phyloP scores from a whole-genome alignment of 352 stramenopile species.

The Phytophthora pistaciae region DNA sequence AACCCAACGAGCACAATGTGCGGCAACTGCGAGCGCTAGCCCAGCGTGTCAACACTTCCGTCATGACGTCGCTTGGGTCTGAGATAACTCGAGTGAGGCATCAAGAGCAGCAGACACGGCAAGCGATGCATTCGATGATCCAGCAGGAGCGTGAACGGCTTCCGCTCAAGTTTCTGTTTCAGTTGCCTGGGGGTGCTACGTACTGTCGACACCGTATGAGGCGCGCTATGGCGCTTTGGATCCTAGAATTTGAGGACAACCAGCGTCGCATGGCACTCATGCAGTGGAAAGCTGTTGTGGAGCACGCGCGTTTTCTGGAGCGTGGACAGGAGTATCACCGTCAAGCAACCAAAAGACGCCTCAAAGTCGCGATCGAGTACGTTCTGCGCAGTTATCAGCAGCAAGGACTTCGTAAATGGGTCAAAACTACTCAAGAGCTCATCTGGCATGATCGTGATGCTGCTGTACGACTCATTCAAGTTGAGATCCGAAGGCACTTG shows the following conservation, averaged over 20 bases:
- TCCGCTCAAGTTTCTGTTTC: constrained; percentile 85
- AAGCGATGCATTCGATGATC: constrained; percentile 62
- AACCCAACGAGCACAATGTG: constrained; percentile 57
- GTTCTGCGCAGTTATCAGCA: constrained; percentile 72
- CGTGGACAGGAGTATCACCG: constrained; percentile 74
- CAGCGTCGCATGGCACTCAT: constrained; percentile 73
- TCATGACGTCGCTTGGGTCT: constrained; percentile 54
- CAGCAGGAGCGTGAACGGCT: constrained; percentile 65
- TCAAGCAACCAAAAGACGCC: constrained; percentile 58
- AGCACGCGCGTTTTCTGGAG: constrained; percentile 60
- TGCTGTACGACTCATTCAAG: constrained; percentile 63
- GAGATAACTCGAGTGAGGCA: constrained; percentile 50
- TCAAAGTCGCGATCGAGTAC: constrained; percentile 74
- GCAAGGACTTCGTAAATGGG: constrained; percentile 69
- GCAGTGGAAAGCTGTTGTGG: constrained; percentile 87
- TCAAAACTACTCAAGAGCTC: constrained; percentile 52
- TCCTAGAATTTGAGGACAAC: constrained; percentile 80
- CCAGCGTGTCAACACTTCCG: constrained; percentile 53
- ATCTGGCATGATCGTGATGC: constrained; percentile 74
- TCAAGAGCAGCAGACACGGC: constrained; percentile 50
- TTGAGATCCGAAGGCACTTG: constrained; percentile 52
- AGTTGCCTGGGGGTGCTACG: constrained; percentile 71
- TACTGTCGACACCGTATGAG: constrained; percentile 84
- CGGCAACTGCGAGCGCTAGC: constrained; percentile 51
- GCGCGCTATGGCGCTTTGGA: constrained; percentile 73